phyloP scores from a whole-genome alignment of 1,284 basidiomycete genomes.

The Dichomitus squalens region DNA sequence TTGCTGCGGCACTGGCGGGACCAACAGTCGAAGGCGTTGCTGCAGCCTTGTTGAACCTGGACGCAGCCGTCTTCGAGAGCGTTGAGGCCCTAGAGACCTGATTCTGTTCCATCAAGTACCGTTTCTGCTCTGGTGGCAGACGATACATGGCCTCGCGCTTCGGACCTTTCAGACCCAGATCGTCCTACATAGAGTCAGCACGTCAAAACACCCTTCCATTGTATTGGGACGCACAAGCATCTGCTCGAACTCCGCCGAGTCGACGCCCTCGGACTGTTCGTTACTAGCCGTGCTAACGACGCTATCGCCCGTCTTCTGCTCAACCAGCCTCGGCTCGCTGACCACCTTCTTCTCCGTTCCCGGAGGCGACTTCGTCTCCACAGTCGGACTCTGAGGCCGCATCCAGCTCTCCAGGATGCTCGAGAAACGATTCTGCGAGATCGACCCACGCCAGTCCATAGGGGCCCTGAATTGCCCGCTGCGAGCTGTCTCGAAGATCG shows the following conservation, averaged over 20 bases:
- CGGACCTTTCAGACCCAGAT: conserved; percentile 74
- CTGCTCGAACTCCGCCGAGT: conserved; percentile 53
- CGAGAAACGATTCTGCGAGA: conserved; percentile 63
- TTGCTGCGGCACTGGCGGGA: conserved; percentile 53
- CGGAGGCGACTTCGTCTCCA: conserved; percentile 26
- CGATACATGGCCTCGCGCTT: conserved; percentile 68
- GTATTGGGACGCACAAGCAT: conserved; percentile 58
- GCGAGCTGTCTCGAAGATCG: conserved; percentile 24
- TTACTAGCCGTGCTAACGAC: conserved; percentile 10
- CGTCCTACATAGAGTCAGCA: conserved; percentile 46
- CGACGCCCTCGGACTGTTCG: conserved; percentile 37
- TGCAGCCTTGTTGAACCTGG: conserved; percentile 30
- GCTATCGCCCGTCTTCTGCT: conserved; percentile 40
- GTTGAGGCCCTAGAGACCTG: conserved; percentile 36
- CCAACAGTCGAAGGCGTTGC: conserved; percentile 55
- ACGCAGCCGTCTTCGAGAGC: conserved; percentile 35
- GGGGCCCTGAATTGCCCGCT: conserved; percentile 26
- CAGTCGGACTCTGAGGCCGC: conserved; percentile 40
- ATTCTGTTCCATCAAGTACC: conserved; percentile 66
- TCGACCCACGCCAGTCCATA: conserved; percentile 47
- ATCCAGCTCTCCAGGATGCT: conserved; percentile 68
- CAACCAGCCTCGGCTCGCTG: conserved; percentile 65
- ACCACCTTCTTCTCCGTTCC: conserved; percentile 55
- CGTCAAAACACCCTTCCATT: conserved; percentile 9
- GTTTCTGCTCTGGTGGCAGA: conserved; percentile 68